Evolutionary conservation across 1,284 basidiomycete genomes (phyloP).

Genomic region (Cystobasidiaceae sp.): DNA sequence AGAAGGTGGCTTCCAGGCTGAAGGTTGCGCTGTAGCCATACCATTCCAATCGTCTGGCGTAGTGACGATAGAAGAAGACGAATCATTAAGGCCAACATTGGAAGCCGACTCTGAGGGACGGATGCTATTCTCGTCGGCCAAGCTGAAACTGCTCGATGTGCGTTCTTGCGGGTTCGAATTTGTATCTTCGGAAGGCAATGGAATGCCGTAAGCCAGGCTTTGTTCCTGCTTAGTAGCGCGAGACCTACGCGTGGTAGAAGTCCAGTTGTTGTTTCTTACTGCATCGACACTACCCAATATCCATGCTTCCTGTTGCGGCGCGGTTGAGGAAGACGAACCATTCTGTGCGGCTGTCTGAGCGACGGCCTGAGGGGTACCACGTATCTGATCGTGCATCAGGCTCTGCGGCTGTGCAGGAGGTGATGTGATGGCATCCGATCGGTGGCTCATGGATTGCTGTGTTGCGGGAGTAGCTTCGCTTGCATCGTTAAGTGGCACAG

Average conservation of each 20-base stretch:
- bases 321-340: neutral
- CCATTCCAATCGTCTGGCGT: neutral
- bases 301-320: neutral
- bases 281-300: neutral
- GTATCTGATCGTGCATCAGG: too few relatives aligned
- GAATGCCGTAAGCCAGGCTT: neutral
- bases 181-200: neutral
- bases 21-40: neutral
- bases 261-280: conserved; percentile 10
- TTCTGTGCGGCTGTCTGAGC: neutral
- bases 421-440: too few relatives aligned
- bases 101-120: conserved; percentile 27
- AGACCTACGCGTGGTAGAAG: conserved; percentile 13
- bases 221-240: conserved; percentile 1
- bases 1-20: neutral
- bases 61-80: neutral
- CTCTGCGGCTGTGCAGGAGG: too few relatives aligned
- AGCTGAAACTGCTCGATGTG: too few relatives aligned
- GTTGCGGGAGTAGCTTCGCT: too few relatives aligned
- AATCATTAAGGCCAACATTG: neutral
- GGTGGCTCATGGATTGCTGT: too few relatives aligned
- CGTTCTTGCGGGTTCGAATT: neutral
- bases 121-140: conserved; percentile 20
- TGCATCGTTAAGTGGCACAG: too few relatives aligned
- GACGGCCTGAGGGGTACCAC: neutral